Percentiles rank a stretch among this genome's conserved stretches.
Conservation (phyloP, 2,329 filamentous ascomycete species). For the Fusarium sp. region DNA sequence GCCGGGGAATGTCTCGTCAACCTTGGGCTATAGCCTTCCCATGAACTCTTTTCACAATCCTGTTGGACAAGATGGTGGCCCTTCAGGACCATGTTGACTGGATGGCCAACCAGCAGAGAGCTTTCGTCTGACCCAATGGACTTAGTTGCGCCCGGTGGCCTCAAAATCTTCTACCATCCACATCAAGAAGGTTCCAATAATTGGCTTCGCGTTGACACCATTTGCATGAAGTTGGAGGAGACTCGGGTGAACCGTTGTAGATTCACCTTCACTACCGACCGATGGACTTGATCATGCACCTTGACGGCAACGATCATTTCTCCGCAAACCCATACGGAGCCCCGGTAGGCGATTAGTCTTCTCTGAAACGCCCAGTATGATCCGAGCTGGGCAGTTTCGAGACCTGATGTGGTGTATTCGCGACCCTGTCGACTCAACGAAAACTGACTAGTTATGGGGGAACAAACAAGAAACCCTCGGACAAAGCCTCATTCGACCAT, state of each 20-base stretch:
- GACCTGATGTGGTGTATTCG: background rate
- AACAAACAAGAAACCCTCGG: background rate
- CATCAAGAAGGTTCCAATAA: background rate
- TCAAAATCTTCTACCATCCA: background rate
- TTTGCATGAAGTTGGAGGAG: background rate
- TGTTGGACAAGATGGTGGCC: slow-evolving; percentile 31
- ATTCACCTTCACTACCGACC: background rate
- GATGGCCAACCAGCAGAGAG: slow-evolving; percentile 8
- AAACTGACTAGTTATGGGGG: background rate
- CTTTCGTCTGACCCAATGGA: slow-evolving; percentile 7
- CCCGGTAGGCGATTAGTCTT: background rate
- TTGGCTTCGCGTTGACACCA: background rate
- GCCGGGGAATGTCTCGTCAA: slow-evolving; percentile 34
- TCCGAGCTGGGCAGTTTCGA: background rate
- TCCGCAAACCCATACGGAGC: background rate
- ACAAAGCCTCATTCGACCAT: background rate
- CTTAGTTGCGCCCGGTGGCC: background rate
- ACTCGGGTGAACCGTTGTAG: background rate
- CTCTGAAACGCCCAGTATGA: background rate
- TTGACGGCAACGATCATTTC: background rate
- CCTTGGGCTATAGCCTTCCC: slow-evolving; percentile 41
- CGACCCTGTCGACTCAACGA: background rate
- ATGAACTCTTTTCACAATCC: slow-evolving; percentile 41
- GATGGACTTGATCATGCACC: background rate
- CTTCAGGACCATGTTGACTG: slow-evolving; percentile 40